Base-by-base conservation (phyloP, 2,329 filamentous ascomycete species). In the Aspergillus ochraceus region DNA sequence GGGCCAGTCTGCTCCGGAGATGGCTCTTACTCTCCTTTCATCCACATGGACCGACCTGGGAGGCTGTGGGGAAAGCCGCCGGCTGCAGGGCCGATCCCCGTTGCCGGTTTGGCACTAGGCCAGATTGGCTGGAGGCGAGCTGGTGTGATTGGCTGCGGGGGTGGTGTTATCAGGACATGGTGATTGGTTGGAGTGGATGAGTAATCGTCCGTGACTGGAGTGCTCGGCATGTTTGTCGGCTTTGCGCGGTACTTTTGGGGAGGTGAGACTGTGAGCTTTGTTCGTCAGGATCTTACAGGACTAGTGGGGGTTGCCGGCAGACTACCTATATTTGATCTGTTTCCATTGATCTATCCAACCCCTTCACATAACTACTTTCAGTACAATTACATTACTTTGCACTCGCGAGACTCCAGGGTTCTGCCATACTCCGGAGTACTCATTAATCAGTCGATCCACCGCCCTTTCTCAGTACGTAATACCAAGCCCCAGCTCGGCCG, bases 391-490 rank as follows among this genome's bases (percentile, higher is more conserved):
- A 14, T 42, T 42, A 42, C 39, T 42, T 24, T 24, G 24, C 24
- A 24, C 24, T 24, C 24, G 4, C 24, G 24, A 6, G 24, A 24
- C 24, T 6, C 42, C 11, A 12, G 17, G n/a, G n/a, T 47, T 20
- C 45, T 47, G 22, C 22, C 45, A 47, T 47, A 29, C 26, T 24
- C 30, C 30, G 30, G 30, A 32, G 24, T 12, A 10, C 45, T 47
- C 20, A 17, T 57, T 45, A 52, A 20, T 20, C 45, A 47, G 36
- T 42, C 36, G 55, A 56, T 56, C 54, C 54, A 57, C 52, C 32
- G 12, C n/a, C 10, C 45, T 39, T 61, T 60, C 56, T 50, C 63
- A 64, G 68, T 74, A 74, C 72, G 72, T 75, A 75, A 75, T 74
- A 64, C 59, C 54, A 67, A 62, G 63, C 60, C 60, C 60, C 52